Conservation (phyloP, 441 rosid genomes). For the Mallotus repandus region DNA sequence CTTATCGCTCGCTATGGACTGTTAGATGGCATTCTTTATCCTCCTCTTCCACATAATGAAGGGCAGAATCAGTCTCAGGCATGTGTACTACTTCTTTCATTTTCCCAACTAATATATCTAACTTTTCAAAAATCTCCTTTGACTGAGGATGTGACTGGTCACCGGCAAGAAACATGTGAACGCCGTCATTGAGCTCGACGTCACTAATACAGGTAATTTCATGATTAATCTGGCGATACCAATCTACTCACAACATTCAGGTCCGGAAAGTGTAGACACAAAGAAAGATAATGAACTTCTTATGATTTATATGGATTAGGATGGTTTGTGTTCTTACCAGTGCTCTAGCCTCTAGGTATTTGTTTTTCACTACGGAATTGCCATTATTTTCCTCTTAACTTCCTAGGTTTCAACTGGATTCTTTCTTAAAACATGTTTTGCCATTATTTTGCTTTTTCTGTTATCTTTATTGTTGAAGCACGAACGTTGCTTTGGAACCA, state of each 20-base stretch:
- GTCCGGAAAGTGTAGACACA: conserved; percentile 68
- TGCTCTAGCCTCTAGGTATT: background rate
- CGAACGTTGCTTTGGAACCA: background rate
- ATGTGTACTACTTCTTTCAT: no score
- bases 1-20: no score
- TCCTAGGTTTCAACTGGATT: conserved; percentile 5
- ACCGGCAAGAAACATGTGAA: no score
- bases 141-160: no score
- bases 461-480: background rate
- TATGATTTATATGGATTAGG: background rate
- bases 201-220: no score
- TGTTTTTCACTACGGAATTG: background rate
- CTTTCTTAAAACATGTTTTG: background rate
- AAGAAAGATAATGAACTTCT: conserved; percentile 4
- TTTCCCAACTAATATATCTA: no score
- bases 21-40: no score
- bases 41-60: no score
- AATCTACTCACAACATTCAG: conserved; percentile 93
- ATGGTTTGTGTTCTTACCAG: background rate
- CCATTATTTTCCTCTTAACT: background rate
- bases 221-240: conserved; percentile 96
- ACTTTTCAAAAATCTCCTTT: no score
- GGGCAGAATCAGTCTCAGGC: no score
- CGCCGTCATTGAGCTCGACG: no score
- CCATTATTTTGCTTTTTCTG: background rate